Conservation (phyloP, 345 rosid species). For the Anastatica hierochuntica region DNA sequence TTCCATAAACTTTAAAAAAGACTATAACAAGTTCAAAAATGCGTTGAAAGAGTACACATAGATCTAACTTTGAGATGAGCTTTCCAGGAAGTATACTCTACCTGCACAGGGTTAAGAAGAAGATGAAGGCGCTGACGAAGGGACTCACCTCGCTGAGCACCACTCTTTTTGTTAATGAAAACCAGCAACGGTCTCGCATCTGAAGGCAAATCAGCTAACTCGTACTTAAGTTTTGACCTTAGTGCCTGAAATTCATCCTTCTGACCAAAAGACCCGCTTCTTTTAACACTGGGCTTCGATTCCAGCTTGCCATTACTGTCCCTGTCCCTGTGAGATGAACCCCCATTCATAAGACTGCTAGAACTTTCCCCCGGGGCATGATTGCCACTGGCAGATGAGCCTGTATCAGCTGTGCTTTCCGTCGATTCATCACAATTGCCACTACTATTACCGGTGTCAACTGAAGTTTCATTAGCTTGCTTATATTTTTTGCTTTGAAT, state of each 20-base stretch:
- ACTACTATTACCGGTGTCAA: constrained; percentile 46
- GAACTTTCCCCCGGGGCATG: constrained; percentile 39
- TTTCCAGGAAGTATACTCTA: constrained; percentile 16
- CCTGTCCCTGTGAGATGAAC: constrained; percentile 28
- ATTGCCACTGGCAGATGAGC: constrained; percentile 35
- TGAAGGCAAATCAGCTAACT: constrained; percentile 59
- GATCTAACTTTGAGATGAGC: background rate
- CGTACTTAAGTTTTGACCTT: constrained; percentile 66
- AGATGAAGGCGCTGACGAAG: constrained; percentile 66
- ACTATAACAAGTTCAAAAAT: background rate
- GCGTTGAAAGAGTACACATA: background rate
- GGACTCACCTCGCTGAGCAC: constrained; percentile 72
- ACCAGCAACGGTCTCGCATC: constrained; percentile 83
- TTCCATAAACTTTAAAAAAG: background rate
- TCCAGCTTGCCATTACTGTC: constrained; percentile 42
- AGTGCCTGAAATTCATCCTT: constrained; percentile 65
- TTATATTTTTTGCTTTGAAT: constrained; percentile 77
- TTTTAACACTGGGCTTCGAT: constrained; percentile 40
- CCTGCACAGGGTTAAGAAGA: constrained; percentile 88
- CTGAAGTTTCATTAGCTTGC: constrained; percentile 51
- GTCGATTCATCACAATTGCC: constrained; percentile 41
- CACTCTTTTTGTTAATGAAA: constrained; percentile 87
- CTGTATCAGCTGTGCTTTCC: constrained; percentile 52
- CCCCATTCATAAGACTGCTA: constrained; percentile 30
- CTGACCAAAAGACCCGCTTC: constrained; percentile 57